Evolutionary conservation across 176 grass and related monocot genomes (phyloP).

Genomic region (Ampelocalamus luodianensis): DNA sequence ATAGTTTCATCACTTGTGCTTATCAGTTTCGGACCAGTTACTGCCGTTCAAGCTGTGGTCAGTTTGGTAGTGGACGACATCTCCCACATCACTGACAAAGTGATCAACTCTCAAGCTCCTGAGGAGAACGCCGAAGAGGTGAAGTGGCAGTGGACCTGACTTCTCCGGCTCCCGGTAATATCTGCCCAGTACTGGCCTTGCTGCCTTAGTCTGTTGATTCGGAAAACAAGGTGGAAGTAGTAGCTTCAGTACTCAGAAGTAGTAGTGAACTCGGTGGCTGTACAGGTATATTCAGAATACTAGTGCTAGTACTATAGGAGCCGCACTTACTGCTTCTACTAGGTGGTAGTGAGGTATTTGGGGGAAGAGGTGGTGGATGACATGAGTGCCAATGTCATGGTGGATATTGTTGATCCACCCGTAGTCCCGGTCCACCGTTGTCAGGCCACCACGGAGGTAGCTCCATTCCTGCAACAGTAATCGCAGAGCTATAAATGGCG

Average conservation of each 20-base stretch:
- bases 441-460: constrained; percentile 85
- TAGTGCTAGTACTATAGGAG: neutral
- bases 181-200: constrained; percentile 70
- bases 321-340: constrained; percentile 71
- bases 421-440: constrained; percentile 84
- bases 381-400: constrained; percentile 95
- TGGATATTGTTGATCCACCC: constrained; percentile 97
- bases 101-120: constrained; percentile 83
- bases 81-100: constrained; percentile 82
- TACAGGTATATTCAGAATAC: too few relatives aligned
- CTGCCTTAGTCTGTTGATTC: constrained; percentile 65
- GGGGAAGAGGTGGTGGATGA: constrained; percentile 96
- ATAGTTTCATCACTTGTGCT: constrained; percentile 33
- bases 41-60: constrained; percentile 40
- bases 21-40: constrained; percentile 15
- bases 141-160: constrained; percentile 73
- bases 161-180: constrained; percentile 80
- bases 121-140: constrained; percentile 62
- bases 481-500: neutral
- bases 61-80: constrained; percentile 85
- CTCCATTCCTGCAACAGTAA: constrained; percentile 71
- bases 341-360: constrained; percentile 95
- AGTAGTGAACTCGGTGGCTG: too few relatives aligned
- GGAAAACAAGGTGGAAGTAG: neutral
- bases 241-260: too few relatives aligned